phyloP scores from a whole-genome alignment of 169 alveolate species.

The Blepharisma undulans region DNA sequence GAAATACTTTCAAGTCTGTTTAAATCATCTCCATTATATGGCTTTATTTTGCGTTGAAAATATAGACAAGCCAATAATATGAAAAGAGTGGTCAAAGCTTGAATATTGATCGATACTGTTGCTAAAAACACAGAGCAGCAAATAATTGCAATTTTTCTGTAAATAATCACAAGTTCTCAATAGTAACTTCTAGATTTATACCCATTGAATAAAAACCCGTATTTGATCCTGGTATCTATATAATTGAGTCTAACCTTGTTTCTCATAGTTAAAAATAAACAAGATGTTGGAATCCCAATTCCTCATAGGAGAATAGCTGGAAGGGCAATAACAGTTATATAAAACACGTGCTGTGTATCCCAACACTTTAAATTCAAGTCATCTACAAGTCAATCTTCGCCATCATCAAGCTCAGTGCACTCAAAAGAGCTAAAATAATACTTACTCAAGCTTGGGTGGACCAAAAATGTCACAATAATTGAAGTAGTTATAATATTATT shows the following conservation, averaged over 20 bases:
- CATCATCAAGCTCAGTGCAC: constrained; percentile 52
- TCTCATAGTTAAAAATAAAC: neutral
- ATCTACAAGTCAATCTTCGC: neutral
- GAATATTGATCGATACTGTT: neutral
- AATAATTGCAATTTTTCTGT: constrained; percentile 46
- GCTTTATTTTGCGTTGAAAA: neutral
- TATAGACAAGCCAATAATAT: neutral
- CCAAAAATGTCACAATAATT: constrained; percentile 49
- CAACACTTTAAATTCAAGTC: constrained; percentile 31
- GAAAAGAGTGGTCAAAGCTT: constrained; percentile 10
- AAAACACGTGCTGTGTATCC: neutral
- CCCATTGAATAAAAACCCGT: constrained; percentile 55
- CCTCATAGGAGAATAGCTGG: constrained; percentile 60
- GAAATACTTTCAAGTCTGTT: neutral
- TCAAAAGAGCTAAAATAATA: too few species aligned
- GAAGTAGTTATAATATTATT: constrained; percentile 37
- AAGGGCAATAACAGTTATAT: constrained; percentile 37
- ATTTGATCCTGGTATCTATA: constrained; percentile 17
- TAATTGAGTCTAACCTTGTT: neutral
- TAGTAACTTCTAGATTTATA: constrained; percentile 39
- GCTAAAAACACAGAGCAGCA: constrained; percentile 32
- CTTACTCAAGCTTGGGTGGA: too few species aligned
- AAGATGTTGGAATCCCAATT: constrained; percentile 51
- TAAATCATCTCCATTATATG: neutral
- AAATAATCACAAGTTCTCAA: constrained; percentile 58